phyloP scores from a whole-genome alignment of 768 basidiomycete genomes.

The Collybiopsis luxurians region DNA sequence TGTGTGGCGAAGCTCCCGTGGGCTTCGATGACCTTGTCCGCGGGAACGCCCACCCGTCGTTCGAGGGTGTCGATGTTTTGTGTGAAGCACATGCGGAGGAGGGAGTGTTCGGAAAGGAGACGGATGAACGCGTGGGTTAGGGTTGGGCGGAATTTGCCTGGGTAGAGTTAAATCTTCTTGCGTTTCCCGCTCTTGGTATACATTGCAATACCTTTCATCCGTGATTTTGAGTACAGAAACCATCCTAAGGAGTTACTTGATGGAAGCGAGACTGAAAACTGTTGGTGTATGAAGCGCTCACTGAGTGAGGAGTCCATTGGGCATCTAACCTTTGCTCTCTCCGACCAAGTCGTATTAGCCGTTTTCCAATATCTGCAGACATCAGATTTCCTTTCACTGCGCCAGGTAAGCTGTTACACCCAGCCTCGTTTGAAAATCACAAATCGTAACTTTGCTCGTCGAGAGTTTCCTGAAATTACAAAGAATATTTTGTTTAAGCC shows the following conservation, averaged over 20 bases:
- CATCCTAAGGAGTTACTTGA: no score
- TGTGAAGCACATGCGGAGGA: slow-evolving; percentile 79
- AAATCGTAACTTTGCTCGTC: neutral
- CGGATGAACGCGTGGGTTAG: slow-evolving; percentile 87
- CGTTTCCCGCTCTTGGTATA: slow-evolving; percentile 70
- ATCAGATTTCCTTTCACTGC: slow-evolving; percentile 12
- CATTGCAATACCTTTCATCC: slow-evolving; percentile 40
- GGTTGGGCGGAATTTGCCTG: slow-evolving; percentile 87
- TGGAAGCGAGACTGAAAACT: no score
- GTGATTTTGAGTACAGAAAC: neutral
- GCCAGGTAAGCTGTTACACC: slow-evolving; percentile 13
- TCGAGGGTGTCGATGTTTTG: slow-evolving; percentile 96
- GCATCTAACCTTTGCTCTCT: slow-evolving; percentile 11
- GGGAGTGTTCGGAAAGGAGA: slow-evolving; percentile 64
- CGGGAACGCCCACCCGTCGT: slow-evolving; percentile 74
- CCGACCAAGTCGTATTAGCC: slow-evolving; percentile 18
- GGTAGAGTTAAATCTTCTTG: slow-evolving; percentile 78
- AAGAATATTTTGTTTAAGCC: no score
- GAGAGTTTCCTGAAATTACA: slow-evolving; percentile 18
- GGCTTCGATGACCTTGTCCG: slow-evolving; percentile 81
- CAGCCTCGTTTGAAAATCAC: neutral
- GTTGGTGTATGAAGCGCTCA: no score
- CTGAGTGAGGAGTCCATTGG: no score
- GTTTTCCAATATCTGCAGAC: slow-evolving; percentile 13
- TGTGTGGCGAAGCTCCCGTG: slow-evolving; percentile 94